These are phyloP conservation scores for Sonneratia caseolaris DNA, from an alignment of 345 rosid species.

Conservation along the genomic window DNA sequence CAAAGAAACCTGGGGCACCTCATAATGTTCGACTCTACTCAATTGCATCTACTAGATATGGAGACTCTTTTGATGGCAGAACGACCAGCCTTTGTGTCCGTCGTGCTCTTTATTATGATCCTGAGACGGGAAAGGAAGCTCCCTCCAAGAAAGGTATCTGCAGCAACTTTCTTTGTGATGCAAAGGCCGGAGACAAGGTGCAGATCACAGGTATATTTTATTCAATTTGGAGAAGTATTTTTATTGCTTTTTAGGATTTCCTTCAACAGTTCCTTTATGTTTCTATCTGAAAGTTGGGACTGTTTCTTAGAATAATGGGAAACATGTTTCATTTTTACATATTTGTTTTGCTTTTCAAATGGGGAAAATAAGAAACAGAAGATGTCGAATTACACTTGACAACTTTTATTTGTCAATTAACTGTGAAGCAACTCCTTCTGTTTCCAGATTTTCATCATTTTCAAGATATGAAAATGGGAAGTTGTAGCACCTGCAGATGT, in stretches of 20 bases:
- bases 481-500: not conserved
- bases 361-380: not conserved
- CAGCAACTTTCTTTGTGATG: constrained; percentile 83
- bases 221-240: not conserved
- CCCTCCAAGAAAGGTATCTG: constrained; percentile 82
- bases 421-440: not conserved
- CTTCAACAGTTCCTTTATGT: not conserved
- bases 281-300: not conserved
- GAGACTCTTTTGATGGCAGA: constrained; percentile 85
- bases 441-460: not conserved
- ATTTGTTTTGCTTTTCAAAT: not conserved
- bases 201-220: constrained; percentile 57
- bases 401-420: not conserved
- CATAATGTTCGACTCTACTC: constrained; percentile 91
- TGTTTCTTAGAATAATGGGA: not conserved
- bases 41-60: constrained; percentile 89
- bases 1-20: constrained; percentile 84
- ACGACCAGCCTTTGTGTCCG: constrained; percentile 93
- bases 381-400: not conserved
- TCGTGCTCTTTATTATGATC: constrained; percentile 86
- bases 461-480: not conserved
- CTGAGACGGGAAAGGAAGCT: constrained; percentile 92
- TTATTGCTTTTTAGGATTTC: not conserved
- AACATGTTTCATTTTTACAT: not conserved
- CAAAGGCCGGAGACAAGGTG: constrained; percentile 88